Evolutionary conservation across 208 protist genomes (phyloP).

Genomic region (Trypanosoma cruzi): DNA sequence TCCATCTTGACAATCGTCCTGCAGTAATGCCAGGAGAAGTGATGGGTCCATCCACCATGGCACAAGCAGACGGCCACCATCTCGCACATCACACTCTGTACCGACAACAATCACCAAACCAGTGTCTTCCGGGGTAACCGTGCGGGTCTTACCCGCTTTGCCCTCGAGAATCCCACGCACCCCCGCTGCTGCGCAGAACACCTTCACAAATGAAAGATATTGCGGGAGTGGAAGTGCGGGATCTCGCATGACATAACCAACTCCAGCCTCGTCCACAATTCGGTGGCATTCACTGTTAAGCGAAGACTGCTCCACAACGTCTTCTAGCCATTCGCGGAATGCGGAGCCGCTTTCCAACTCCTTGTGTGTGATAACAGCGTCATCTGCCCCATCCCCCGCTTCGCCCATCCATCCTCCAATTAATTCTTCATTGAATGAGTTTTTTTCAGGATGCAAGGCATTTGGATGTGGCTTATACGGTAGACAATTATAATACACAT

Average conservation of each 20-base stretch:
- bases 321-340: slow-evolving; percentile 77
- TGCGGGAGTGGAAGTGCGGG: slow-evolving; percentile 67
- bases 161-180: slow-evolving; percentile 57
- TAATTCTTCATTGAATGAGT: slow-evolving; percentile 15
- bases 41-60: slow-evolving; percentile 84
- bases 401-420: slow-evolving; percentile 64
- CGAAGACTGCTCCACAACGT: slow-evolving; percentile 79
- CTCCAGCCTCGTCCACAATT: slow-evolving; percentile 46
- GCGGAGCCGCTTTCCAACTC: slow-evolving; percentile 38
- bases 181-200: slow-evolving; percentile 52
- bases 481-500: slow-evolving; percentile 76
- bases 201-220: slow-evolving; percentile 76
- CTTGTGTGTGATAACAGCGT: slow-evolving; percentile 49
- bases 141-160: slow-evolving; percentile 5
- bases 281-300: slow-evolving; percentile 55
- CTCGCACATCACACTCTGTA: slow-evolving; percentile 67
- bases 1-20: background rate
- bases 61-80: slow-evolving; percentile 75
- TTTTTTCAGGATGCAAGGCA: slow-evolving; percentile 16
- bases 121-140: slow-evolving; percentile 35
- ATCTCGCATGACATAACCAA: slow-evolving; percentile 76
- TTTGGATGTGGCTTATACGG: slow-evolving; percentile 46
- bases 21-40: slow-evolving; percentile 59
- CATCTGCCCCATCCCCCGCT: slow-evolving; percentile 42
- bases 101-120: slow-evolving; percentile 70